Evolutionary conservation across 106 monocot species (phyloP).

Genomic region (Hemerocallis citrina): DNA sequence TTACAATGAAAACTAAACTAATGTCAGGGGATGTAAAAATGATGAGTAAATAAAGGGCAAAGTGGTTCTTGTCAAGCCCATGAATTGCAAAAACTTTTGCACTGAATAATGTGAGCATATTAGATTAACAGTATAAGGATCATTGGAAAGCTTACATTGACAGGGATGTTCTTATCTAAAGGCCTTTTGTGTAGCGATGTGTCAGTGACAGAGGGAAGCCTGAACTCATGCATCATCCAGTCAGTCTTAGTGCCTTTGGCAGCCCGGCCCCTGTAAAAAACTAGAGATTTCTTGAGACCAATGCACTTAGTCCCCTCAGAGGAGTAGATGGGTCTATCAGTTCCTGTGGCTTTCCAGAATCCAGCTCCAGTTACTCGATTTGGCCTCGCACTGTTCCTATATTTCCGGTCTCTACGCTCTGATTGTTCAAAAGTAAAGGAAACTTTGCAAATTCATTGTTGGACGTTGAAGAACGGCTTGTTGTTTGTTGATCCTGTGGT

Average conservation of each 20-base stretch:
- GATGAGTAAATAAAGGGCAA: too few relatives aligned
- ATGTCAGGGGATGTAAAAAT: too few relatives aligned
- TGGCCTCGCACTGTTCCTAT: constrained; percentile 86
- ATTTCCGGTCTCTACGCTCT: constrained; percentile 81
- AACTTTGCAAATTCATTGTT: constrained; percentile 47
- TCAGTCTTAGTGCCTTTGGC: constrained; percentile 92
- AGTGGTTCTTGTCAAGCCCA: too few relatives aligned
- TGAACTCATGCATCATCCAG: constrained; percentile 99
- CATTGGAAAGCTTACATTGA: constrained; percentile 9
- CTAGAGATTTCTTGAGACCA: constrained; percentile 97
- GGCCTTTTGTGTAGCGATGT: constrained; percentile 8
- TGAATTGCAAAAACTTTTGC: background rate
- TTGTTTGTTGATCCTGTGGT: constrained; percentile 29
- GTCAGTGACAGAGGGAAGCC: constrained; percentile 50
- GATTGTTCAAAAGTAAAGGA: constrained; percentile 18
- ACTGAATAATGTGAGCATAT: background rate
- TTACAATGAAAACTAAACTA: too few relatives aligned
- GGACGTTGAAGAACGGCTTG: constrained; percentile 38
- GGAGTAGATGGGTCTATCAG: constrained; percentile 91
- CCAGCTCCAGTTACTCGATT: constrained; percentile 91
- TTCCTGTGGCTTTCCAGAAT: constrained; percentile 99
- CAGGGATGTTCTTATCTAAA: constrained; percentile 18
- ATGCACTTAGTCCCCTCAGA: constrained; percentile 88
- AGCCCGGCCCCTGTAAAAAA: constrained; percentile 98
- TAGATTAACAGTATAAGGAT: background rate